Evolutionary conservation across 2,329 filamentous ascomycete species (phyloP), one percentile per base, ranked within the genome.

Genomic region (Claviceps sp.): DNA sequence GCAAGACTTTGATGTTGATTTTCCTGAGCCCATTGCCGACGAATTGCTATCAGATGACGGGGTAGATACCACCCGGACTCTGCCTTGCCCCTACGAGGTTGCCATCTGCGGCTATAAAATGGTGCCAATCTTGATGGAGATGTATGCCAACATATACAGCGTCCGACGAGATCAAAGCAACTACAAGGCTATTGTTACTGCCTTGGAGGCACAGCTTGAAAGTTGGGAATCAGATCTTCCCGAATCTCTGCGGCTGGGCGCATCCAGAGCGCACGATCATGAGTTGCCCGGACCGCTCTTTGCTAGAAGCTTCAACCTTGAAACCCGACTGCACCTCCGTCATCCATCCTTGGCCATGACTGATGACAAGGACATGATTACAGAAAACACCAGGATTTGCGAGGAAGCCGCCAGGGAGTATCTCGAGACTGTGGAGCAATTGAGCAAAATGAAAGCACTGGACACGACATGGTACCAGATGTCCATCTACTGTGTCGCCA

Each of bases 381-480:
- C 78, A 2, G 78, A 84, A 44, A 80, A 84, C 57, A 77, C 81
- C 51, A 74, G 73, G 44, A 77, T 85, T 44, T 88, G 84, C 62
- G 77, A 87, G 37, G 76, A 82, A 48, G 79, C 79, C 9, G 77
- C 84, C 5, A 74, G 77, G 47, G 76, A 82, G 55, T 79, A 89
- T 67, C 70, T 90, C 2, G 70, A 72, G 22, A 73, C 76, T 26
- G 78, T 82, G 5, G 71, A 73, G 22, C 71, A 79, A 50, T 67
- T 90, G 47, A 76, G 79, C 53, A 75, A 74, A 57, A 71, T 82
- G 53, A 86, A 84, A 60, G 81, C 80, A 45, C 68, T 90, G 4
- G 87, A 91, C 61, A 87, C 84, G 1, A 88, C 85, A 1, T 90
- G 86, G 85, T 85, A 87, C 59, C 83, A 84, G 47, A 75, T 81